phyloP scores from a whole-genome alignment of 345 rosid species.

The Alliaria petiolata region DNA sequence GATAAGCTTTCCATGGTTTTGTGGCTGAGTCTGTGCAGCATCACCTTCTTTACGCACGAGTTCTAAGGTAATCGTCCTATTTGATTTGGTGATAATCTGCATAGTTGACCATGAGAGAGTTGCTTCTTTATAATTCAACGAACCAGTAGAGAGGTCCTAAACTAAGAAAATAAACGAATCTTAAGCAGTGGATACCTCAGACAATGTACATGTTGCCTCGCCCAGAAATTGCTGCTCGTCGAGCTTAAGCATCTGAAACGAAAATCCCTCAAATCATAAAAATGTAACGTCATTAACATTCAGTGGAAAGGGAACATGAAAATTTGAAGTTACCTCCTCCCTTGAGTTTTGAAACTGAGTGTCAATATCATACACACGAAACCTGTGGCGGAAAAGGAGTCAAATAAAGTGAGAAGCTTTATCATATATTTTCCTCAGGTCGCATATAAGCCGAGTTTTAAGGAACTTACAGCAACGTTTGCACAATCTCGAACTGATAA shows the following conservation, averaged over 20 bases:
- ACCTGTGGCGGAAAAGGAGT: slow-evolving; percentile 40
- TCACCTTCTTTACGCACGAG: slow-evolving; percentile 54
- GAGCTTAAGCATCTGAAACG: slow-evolving; percentile 51
- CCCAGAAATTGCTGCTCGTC: slow-evolving; percentile 76
- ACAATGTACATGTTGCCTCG: slow-evolving; percentile 66
- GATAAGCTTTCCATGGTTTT: slow-evolving; percentile 52
- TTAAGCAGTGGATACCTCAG: slow-evolving; percentile 37
- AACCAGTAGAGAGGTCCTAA: slow-evolving; percentile 7
- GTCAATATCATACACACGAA: slow-evolving; percentile 74
- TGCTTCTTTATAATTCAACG: not conserved
- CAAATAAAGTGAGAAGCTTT: not conserved
- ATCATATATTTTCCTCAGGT: not conserved
- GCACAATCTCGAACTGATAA: slow-evolving; percentile 77
- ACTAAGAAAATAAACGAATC: not conserved
- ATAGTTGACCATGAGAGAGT: not conserved
- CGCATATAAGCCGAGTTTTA: not conserved
- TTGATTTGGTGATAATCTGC: slow-evolving; percentile 66
- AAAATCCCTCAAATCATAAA: not conserved
- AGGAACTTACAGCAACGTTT: slow-evolving; percentile 67
- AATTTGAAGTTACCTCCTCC: slow-evolving; percentile 49
- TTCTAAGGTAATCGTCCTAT: slow-evolving; percentile 48
- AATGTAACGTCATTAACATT: not conserved
- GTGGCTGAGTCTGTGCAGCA: slow-evolving; percentile 35
- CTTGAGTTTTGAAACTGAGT: slow-evolving; percentile 66
- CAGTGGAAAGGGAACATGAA: not conserved